Evolutionary conservation across 495 filamentous ascomycete species (phyloP).

Genomic region (Neurospora tetraspora): DNA sequence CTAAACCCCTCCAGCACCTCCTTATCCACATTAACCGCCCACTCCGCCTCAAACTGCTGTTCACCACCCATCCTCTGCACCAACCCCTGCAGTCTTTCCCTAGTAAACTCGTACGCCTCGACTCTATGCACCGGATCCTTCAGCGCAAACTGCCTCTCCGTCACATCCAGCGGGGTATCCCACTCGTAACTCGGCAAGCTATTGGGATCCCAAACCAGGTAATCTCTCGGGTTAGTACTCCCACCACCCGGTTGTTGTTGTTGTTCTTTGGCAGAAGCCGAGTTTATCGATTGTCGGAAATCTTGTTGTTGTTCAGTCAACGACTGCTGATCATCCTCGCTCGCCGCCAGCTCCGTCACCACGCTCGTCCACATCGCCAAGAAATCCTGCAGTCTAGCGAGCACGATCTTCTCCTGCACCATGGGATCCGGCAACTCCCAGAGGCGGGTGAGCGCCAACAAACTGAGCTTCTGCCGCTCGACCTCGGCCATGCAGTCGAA

Average conservation of each 20-base stretch:
- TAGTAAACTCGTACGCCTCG: constrained; percentile 60
- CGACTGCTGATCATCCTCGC: constrained; percentile 5
- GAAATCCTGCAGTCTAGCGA: constrained; percentile 40
- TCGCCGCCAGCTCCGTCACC: constrained; percentile 28
- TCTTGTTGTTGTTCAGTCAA: neutral
- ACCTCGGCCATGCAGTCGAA: constrained; percentile 73
- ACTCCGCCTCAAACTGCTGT: constrained; percentile 62
- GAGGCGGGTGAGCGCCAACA: constrained; percentile 71
- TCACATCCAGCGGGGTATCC: constrained; percentile 53
- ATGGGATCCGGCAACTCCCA: constrained; percentile 51
- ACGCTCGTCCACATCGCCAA: constrained; percentile 44
- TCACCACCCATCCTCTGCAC: constrained; percentile 61
- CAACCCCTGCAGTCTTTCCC: constrained; percentile 52
- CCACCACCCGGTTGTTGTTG: neutral
- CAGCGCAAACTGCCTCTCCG: constrained; percentile 40
- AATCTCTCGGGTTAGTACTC: constrained; percentile 18
- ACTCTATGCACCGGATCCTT: constrained; percentile 64
- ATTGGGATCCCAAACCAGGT: constrained; percentile 52
- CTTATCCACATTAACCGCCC: constrained; percentile 78
- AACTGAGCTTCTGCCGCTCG: constrained; percentile 68
- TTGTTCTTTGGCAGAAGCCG: neutral
- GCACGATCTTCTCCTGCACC: constrained; percentile 31
- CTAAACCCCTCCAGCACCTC: constrained; percentile 65
- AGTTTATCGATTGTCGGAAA: neutral
- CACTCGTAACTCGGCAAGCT: constrained; percentile 55